These are phyloP conservation scores for Trichoderma gamsii DNA, from an alignment of 495 filamentous ascomycete genomes.

Conservation along the genomic window DNA sequence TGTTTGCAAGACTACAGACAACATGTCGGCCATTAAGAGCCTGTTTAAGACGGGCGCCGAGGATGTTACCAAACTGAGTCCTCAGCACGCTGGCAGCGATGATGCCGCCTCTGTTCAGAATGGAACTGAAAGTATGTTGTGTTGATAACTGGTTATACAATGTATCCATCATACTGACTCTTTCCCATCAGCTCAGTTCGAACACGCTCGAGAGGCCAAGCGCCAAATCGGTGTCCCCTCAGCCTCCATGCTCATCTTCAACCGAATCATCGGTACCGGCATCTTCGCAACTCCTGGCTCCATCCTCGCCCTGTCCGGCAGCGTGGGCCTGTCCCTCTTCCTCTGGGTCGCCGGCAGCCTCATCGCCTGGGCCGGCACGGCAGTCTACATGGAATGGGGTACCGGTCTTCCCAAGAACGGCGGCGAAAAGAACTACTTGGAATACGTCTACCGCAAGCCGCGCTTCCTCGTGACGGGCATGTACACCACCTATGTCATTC, in stretches of 20 bases:
- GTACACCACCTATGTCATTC: conserved; percentile 53
- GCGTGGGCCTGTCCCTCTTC: conserved; percentile 58
- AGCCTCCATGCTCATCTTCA: conserved; percentile 39
- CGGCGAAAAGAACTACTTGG: conserved; percentile 56
- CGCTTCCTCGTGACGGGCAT: conserved; percentile 56
- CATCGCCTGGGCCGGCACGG: conserved; percentile 56
- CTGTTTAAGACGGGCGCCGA: neutral
- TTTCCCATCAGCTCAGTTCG: conserved; percentile 20
- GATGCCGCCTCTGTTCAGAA: neutral
- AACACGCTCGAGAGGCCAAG: conserved; percentile 28
- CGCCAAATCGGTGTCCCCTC: conserved; percentile 33
- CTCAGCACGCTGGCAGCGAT: neutral
- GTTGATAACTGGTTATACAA: too few species aligned
- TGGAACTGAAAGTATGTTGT: conserved; percentile 1
- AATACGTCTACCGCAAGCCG: conserved; percentile 56
- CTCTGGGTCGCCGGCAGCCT: conserved; percentile 63
- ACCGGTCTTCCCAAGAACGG: conserved; percentile 46
- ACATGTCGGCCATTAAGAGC: neutral
- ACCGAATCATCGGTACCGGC: conserved; percentile 71
- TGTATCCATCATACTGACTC: neutral
- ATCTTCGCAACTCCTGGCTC: conserved; percentile 71
- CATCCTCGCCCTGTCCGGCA: conserved; percentile 61
- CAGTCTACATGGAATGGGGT: conserved; percentile 60
- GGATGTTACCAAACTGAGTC: neutral
- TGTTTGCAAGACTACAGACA: neutral